Base-by-base conservation (phyloP, 2,329 filamentous ascomycete genomes). In the Clarireedia sp. region DNA sequence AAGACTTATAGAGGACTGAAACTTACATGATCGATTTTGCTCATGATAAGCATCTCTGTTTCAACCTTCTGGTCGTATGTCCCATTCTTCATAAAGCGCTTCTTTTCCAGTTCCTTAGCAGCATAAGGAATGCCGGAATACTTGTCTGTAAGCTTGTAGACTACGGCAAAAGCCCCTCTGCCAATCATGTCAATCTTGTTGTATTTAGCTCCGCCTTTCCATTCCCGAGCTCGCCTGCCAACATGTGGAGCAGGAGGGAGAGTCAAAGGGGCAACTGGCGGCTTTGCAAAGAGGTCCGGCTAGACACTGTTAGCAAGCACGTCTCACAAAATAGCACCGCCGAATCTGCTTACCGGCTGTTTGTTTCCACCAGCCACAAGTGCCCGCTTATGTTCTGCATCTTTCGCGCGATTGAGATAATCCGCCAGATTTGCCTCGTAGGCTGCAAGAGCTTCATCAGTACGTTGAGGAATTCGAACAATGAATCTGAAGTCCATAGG, bases 11-110 rank as follows among this genome's bases (percentile, higher is more conserved):
- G 23, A n/a, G 17, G 24, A 45, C 19, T 19, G 19, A 16, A 21
- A 71, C 86, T 78, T 74, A 90, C 87, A 74, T 99, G 94, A 53
- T 85, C 77, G 51, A 97, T 80, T 53, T 78, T 80, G 65, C 86
- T 83, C 90, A 99, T 97, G 64, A 99, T 97, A 62, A 83, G 87
- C 86, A 99, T 92, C 73, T 99, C 94, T 64, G 95, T 96, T 67
- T 96, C 89, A 14, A 97, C 87, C 70, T 95, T 96, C 62, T 90
- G 33, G 65, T 96, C 90, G 21, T 96, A 72, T 19, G 91, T 78
- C 2, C 90, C 91, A 64, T 96, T 94, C 73, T 95, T 96, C 75
- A 96, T 89, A 67, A 96, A 95, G 17, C 85, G 84, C 51, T 88
- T 83, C 73, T 96, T 97, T 70, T 96, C 90, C 3, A 99, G 81